These are phyloP conservation scores for Epichloe baconii DNA, from an alignment of 2,329 filamentous ascomycete species.

Conservation along the genomic window DNA sequence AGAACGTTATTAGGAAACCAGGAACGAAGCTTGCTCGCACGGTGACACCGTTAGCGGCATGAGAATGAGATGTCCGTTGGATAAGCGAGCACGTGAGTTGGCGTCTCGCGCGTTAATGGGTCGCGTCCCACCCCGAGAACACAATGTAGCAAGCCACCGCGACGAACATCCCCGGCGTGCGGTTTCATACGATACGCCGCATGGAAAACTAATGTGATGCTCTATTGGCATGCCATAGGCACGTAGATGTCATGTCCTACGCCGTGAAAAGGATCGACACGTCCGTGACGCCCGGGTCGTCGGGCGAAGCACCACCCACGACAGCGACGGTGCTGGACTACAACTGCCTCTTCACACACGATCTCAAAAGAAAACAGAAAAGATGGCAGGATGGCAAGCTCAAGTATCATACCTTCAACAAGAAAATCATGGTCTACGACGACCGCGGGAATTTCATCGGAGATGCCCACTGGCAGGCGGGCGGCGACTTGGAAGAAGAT, in stretches of 20 bases:
- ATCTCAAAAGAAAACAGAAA: slow-evolving; percentile 76
- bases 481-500: slow-evolving; percentile 59
- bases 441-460: slow-evolving; percentile 68
- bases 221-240: neutral
- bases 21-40: too few species aligned
- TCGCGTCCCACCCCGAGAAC: neutral
- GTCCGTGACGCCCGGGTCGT: neutral
- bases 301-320: slow-evolving; percentile 6
- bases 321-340: slow-evolving; percentile 70
- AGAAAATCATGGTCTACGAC: slow-evolving; percentile 81
- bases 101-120: slow-evolving; percentile 9
- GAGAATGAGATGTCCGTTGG: too few species aligned
- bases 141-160: neutral
- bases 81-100: slow-evolving; percentile 9
- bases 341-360: slow-evolving; percentile 75
- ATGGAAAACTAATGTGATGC: neutral
- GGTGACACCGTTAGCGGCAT: too few species aligned
- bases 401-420: slow-evolving; percentile 84
- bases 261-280: slow-evolving; percentile 6
- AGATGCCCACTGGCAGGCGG: slow-evolving; percentile 67
- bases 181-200: neutral
- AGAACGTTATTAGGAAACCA: too few species aligned
- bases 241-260: slow-evolving; percentile 10
- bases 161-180: neutral
- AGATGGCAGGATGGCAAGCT: slow-evolving; percentile 87